phyloP scores from a whole-genome alignment of 2,329 filamentous ascomycete genomes.

The Penicillium sp. region DNA sequence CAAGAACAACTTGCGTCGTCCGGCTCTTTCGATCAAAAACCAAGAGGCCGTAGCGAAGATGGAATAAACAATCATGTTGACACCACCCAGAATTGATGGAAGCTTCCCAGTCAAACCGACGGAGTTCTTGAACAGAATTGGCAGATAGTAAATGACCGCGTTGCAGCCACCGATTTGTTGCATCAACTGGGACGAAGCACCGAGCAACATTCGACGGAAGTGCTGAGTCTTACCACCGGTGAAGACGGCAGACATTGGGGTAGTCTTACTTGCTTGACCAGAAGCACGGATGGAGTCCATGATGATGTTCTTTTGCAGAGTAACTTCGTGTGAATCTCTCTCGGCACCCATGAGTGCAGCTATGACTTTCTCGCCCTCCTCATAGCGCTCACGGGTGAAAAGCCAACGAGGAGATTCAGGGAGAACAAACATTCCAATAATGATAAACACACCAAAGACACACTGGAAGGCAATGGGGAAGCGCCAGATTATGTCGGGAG shows the following conservation, averaged over 20 bases:
- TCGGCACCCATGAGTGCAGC: conserved; percentile 46
- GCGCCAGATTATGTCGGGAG: conserved; percentile 41
- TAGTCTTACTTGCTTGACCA: conserved; percentile 45
- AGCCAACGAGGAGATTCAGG: conserved; percentile 39
- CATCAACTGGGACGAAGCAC: conserved; percentile 34
- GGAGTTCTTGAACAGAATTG: conserved; percentile 46
- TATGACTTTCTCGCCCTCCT: conserved; percentile 48
- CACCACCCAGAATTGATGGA: conserved; percentile 50
- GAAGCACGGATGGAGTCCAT: conserved; percentile 62
- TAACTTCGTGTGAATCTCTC: conserved; percentile 54
- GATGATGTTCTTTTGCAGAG: conserved; percentile 55
- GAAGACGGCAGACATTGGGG: conserved; percentile 50
- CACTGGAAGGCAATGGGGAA: conserved; percentile 53
- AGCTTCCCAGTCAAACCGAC: conserved; percentile 31
- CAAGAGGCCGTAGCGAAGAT: conserved; percentile 36
- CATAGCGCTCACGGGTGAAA: conserved; percentile 33
- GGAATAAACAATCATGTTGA: conserved; percentile 43
- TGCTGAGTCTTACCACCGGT: conserved; percentile 31
- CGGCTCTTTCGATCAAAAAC: conserved; percentile 44
- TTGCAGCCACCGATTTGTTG: conserved; percentile 51
- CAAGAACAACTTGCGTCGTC: conserved; percentile 32
- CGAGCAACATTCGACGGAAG: conserved; percentile 33
- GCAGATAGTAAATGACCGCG: conserved; percentile 47
- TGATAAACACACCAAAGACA: conserved; percentile 47
- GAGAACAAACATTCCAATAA: conserved; percentile 36